These are phyloP conservation scores for Dactylellina parvicollis DNA, from an alignment of 2,329 filamentous ascomycete genomes.

Conservation along the genomic window DNA sequence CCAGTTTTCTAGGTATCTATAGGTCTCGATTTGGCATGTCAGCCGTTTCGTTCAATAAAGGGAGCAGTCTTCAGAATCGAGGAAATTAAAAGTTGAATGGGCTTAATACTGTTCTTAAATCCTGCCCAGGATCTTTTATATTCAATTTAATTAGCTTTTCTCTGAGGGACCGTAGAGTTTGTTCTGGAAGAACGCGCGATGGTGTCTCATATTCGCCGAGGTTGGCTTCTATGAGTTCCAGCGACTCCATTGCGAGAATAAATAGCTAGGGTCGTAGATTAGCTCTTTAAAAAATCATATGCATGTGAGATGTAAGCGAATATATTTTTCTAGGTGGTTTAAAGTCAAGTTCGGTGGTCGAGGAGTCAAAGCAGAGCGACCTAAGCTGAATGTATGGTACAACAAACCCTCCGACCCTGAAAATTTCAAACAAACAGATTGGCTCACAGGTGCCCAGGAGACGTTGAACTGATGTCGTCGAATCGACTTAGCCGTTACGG, in stretches of 20 bases:
- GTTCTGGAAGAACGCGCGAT: slow-evolving; percentile 10
- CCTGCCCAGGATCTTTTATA: slow-evolving; percentile 29
- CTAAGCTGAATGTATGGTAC: too few species aligned
- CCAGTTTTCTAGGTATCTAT: slow-evolving; percentile 33
- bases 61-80: not conserved
- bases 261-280: not conserved
- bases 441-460: not conserved
- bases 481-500: slow-evolving; percentile 17
- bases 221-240: slow-evolving; percentile 7
- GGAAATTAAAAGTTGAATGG: not conserved
- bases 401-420: not conserved
- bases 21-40: slow-evolving; percentile 37
- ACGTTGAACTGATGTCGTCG: not conserved
- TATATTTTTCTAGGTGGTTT: not conserved
- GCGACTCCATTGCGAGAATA: slow-evolving; percentile 21
- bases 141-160: slow-evolving; percentile 46
- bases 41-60: not conserved
- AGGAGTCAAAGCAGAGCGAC: not conserved
- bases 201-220: slow-evolving; percentile 4
- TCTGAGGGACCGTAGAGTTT: slow-evolving; percentile 8
- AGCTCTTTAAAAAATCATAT: not conserved
- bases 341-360: not conserved
- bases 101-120: slow-evolving; percentile 30
- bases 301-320: not conserved
- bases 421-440: too few species aligned